Evolutionary conservation across 495 filamentous ascomycete genomes (phyloP), one percentile per base, ranked within the genome.

Genomic region (Niebla homalea): DNA sequence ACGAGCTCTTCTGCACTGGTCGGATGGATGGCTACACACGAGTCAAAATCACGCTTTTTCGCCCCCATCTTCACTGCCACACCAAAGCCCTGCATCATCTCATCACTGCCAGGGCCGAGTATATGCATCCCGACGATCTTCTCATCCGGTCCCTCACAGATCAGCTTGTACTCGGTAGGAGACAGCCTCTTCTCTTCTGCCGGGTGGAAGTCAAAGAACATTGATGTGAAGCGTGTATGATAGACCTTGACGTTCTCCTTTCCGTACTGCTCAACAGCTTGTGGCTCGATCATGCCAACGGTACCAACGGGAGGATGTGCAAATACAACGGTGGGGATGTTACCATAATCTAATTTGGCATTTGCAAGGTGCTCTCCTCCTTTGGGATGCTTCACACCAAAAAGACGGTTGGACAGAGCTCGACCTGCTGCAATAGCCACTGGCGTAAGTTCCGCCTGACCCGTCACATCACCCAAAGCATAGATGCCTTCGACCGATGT

Each of bases 61-160:
- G 90, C 90, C 46, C 92, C 90, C 89, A 98, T 96, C 80, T 94
- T 96, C 42, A 98, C 70, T 7, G 89, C 89, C 14, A 96, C 89
- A 42, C 90, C 90, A 67, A 94, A 95, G 19, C 90, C 90, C 65
- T 97, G 90, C 55, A 95, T 66, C 73, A 95, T 94, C 81, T 97
- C 90, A 39, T 67, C 70, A 23, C 72, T 70, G 2, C 71, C 73
- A 5, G 70, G 61, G 35, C 77, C 77, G 21, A 81, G 54, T 32
- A 81, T 76, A 57, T 80, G 76, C 57, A 81, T 53, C 18, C 77
- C 77, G 15, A 79, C 75, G 41, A 79, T 67, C 63, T 75, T 78
- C 64, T 80, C 75, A 46, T 77, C 70, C 15, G 68, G 67, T 3
- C 76, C 75, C 10, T 68, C 68, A 55, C 74, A 77, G 49, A 81